phyloP scores from a whole-genome alignment of 2,329 filamentous ascomycete species.

The Neonectria hederae region DNA sequence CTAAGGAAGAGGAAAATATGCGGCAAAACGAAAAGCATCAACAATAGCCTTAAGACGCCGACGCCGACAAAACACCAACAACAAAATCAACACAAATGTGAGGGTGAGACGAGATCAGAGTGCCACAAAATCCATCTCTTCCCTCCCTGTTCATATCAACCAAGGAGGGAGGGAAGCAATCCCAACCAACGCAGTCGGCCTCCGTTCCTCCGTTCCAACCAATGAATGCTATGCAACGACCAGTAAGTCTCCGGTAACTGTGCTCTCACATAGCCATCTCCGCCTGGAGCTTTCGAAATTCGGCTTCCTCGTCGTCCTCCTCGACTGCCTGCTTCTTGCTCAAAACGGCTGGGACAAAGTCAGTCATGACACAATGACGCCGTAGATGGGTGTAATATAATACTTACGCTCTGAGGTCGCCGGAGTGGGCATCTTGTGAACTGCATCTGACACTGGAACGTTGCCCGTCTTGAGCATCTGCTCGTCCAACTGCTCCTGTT shows the following conservation, averaged over 20 bases:
- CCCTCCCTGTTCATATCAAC: constrained; percentile 22
- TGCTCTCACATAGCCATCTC: constrained; percentile 89
- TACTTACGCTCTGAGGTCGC: constrained; percentile 79
- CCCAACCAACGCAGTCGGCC: neutral
- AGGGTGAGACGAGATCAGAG: constrained; percentile 28
- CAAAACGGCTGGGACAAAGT: constrained; percentile 44
- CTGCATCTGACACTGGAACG: constrained; percentile 81
- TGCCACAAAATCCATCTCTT: constrained; percentile 29
- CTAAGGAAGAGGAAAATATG: constrained; percentile 29
- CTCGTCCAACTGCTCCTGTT: constrained; percentile 93
- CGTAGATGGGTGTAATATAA: constrained; percentile 33
- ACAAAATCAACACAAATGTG: constrained; percentile 34
- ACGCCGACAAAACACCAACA: constrained; percentile 45
- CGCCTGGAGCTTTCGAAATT: constrained; percentile 90
- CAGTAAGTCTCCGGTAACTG: constrained; percentile 20
- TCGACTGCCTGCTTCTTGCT: constrained; percentile 59
- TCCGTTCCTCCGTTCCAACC: constrained; percentile 29
- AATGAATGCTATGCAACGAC: constrained; percentile 40
- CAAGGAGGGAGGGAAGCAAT: constrained; percentile 14
- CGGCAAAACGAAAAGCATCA: constrained; percentile 37
- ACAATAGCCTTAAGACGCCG: constrained; percentile 44
- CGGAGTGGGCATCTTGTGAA: constrained; percentile 79
- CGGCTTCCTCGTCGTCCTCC: constrained; percentile 96
- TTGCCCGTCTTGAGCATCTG: constrained; percentile 91
- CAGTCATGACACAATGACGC: constrained; percentile 15